Base-by-base conservation (phyloP, 2,329 filamentous ascomycete genomes). In the Fusarium sp. region DNA sequence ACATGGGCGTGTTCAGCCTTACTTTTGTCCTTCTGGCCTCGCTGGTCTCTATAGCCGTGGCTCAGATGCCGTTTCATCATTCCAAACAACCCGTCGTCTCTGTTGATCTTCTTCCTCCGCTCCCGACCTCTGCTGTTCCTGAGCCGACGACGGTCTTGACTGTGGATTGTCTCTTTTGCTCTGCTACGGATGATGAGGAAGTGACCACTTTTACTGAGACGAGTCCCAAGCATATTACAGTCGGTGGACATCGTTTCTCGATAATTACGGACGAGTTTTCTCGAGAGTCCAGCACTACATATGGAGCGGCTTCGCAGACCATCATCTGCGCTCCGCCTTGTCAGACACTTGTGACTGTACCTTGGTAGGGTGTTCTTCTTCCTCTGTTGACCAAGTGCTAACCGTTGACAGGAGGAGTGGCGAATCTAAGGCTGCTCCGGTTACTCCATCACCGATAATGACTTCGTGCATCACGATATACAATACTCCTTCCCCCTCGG, bases 381-480 rank as follows among this genome's bases (percentile, higher is more conserved):
- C 38, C 12, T 54, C 11, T 51, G n/a, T 27, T 29, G 29, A 40
- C 7, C 5, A 55, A 16, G n/a, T 56, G 6, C 47, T 71, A 40
- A 72, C 32, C 8, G n/a, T 22, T 1, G 8, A 38, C 38, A 72
- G 69, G 59, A 60, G 62, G 43, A 59, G 60, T 38, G 58, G 61
- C 20, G 55, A 67, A 34, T 62, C 67, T 8, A 62, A 62, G 12
- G 45, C 49, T 18, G 53, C 47, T 11, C 58, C 51, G 30, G 59
- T 51, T 16, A 56, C 58, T 45, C 56, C 61, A 1, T 52, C 58
- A 10, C 57, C 63, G 15, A 30, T 72, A 20, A 62, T 65, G 16
- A 69, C 63, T 10, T 71, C 70, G 2, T 75, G 74, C 46, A 52
- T 67, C 32, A 75, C 72, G 22, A 66, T 72, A 48, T 69, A 67